A percentile compares a stretch with the other conserved stretches of the same genome.
Conservation (phyloP, 352 stramenopile species). For the Pelagophyceae sp. region DNA sequence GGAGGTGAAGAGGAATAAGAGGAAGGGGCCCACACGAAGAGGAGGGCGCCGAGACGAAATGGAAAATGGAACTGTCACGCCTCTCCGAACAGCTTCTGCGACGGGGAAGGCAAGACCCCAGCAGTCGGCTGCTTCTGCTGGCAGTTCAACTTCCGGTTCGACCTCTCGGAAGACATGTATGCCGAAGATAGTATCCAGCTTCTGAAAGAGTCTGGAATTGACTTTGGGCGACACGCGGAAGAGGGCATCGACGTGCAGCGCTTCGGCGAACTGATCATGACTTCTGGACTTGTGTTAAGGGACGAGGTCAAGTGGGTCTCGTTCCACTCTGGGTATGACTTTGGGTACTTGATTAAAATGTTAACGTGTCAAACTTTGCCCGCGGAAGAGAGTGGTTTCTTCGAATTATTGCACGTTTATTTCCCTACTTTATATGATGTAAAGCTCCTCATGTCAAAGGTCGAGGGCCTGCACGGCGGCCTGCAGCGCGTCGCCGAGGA, state of each 20-base stretch:
- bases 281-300: constrained; percentile 91
- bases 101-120: constrained; percentile 77
- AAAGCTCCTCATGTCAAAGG: constrained; percentile 95
- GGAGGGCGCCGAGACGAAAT: neutral
- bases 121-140: constrained; percentile 81
- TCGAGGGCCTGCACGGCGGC: constrained; percentile 90
- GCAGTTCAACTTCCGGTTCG: constrained; percentile 99
- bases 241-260: constrained; percentile 88
- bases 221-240: constrained; percentile 89
- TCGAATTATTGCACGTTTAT: constrained; percentile 93
- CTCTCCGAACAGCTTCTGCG: too few relatives aligned
- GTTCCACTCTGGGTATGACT: constrained; percentile 98
- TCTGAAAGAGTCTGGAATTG: constrained; percentile 91
- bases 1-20: neutral
- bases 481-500: constrained; percentile 90
- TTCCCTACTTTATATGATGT: constrained; percentile 97
- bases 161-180: constrained; percentile 96
- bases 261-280: constrained; percentile 96
- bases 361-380: constrained; percentile 77
- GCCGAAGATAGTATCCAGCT: constrained; percentile 98
- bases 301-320: constrained; percentile 97
- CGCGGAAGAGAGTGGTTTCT: constrained; percentile 81
- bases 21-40: neutral
- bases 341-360: constrained; percentile 96
- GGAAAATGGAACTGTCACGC: neutral